Evolutionary conservation across 768 basidiomycete species (phyloP).

Genomic region (Agrocybe praecox): DNA sequence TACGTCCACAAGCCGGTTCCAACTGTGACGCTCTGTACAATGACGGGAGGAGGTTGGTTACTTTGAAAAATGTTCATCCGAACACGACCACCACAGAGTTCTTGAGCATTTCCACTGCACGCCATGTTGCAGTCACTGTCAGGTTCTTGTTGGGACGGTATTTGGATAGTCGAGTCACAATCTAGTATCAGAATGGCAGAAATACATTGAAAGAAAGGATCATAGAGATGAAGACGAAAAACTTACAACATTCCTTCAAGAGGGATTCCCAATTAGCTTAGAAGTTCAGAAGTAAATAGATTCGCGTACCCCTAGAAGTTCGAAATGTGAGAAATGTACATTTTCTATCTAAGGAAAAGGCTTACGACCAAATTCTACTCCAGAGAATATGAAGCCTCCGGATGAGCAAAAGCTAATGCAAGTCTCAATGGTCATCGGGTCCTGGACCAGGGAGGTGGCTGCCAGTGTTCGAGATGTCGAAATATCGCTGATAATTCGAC

Average conservation of each 20-base stretch:
- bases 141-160: constrained; percentile 46
- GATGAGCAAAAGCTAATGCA: constrained; percentile 40
- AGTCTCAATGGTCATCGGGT: constrained; percentile 55
- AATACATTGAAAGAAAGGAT: not conserved
- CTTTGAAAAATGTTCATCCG: constrained; percentile 58
- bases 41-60: constrained; percentile 48
- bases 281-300: not conserved
- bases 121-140: constrained; percentile 50
- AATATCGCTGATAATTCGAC: constrained; percentile 27
- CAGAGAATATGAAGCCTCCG: constrained; percentile 53
- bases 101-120: constrained; percentile 55
- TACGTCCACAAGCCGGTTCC: constrained; percentile 46
- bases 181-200: constrained; percentile 33
- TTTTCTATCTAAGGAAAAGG: not conserved
- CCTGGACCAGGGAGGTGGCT: constrained; percentile 41
- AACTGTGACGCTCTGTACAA: constrained; percentile 46
- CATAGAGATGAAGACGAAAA: not conserved
- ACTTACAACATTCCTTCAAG: constrained; percentile 42
- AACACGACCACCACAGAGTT: constrained; percentile 56
- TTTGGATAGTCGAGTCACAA: constrained; percentile 58
- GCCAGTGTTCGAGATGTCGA: constrained; percentile 54
- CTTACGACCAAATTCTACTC: constrained; percentile 62
- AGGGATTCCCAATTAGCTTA: not conserved
- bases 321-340: not conserved
- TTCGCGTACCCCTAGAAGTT: not conserved